A percentile compares a stretch with the other conserved stretches of the same genome.
phyloP scores from a whole-genome alignment of 2,329 filamentous ascomycete species.

The Paecilomyces fulvus region DNA sequence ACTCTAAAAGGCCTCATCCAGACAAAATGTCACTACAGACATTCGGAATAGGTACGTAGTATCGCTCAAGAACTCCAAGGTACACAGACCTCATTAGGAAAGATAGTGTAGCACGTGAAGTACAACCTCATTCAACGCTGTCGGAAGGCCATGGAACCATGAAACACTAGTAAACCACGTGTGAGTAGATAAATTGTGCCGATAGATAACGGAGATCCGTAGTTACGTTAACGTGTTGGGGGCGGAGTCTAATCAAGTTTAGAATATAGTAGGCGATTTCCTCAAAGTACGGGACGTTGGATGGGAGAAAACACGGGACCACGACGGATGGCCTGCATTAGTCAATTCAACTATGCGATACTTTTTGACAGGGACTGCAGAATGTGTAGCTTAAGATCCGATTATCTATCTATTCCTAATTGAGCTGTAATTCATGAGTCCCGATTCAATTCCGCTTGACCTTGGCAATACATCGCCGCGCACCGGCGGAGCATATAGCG shows the following conservation, averaged over 20 bases:
- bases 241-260: background rate
- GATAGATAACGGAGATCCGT: background rate
- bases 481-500: background rate
- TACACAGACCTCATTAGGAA: too few species aligned
- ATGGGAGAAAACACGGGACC: background rate
- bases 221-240: background rate
- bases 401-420: background rate
- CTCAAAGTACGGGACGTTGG: background rate
- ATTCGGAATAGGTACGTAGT: too few species aligned
- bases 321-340: background rate
- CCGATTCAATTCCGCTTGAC: background rate
- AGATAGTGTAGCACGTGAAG: too few species aligned
- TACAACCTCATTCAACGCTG: too few species aligned
- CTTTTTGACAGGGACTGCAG: background rate
- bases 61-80: too few species aligned
- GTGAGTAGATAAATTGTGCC: background rate
- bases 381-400: background rate
- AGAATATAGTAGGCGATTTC: background rate
- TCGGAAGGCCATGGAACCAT: background rate
- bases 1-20: too few species aligned
- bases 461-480: background rate
- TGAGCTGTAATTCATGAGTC: background rate
- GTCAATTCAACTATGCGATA: background rate
- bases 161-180: background rate
- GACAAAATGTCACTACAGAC: too few species aligned